Conservation (phyloP, 139 green algal genomes). For the Chlorella sorokiniana region DNA sequence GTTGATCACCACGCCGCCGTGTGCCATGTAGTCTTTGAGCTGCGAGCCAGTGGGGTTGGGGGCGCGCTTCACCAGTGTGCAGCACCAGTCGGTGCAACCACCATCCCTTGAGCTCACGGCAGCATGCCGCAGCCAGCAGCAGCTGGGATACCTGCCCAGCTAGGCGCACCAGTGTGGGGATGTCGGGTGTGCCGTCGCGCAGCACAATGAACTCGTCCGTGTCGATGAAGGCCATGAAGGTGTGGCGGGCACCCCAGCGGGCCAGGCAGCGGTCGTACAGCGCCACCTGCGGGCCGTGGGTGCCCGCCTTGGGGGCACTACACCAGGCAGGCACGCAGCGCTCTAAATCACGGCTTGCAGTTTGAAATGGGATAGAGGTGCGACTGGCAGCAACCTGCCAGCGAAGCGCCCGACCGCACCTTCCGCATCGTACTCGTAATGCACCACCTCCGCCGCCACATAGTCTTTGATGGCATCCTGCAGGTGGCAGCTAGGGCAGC, state of each 20-base stretch:
- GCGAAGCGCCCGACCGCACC: background rate
- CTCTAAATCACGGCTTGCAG: too few species aligned
- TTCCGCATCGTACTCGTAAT: constrained; percentile 36
- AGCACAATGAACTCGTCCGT: constrained; percentile 60
- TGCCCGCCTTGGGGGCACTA: constrained; percentile 34
- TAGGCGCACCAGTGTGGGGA: constrained; percentile 38
- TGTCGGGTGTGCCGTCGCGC: constrained; percentile 13
- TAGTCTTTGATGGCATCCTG: constrained; percentile 45
- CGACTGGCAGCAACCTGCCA: background rate
- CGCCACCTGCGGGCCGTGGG: constrained; percentile 41
- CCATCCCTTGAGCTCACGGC: background rate
- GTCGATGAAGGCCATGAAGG: constrained; percentile 63
- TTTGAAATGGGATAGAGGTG: background rate
- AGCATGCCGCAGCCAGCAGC: background rate
- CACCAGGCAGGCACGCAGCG: background rate
- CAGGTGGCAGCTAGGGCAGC: too few species aligned
- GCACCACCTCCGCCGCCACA: constrained; percentile 32
- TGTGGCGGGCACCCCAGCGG: constrained; percentile 27
- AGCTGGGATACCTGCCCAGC: background rate
- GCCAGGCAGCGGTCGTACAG: constrained; percentile 46
- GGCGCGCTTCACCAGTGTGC: background rate
- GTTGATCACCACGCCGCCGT: constrained; percentile 54
- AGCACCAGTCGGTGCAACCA: background rate
- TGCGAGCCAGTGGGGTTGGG: background rate
- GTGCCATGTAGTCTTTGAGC: constrained; percentile 43